A percentile compares a stretch with the other conserved stretches of the same genome.
Conservation (phyloP, 2,329 filamentous ascomycete genomes). For the Hypoxylon sp. region DNA sequence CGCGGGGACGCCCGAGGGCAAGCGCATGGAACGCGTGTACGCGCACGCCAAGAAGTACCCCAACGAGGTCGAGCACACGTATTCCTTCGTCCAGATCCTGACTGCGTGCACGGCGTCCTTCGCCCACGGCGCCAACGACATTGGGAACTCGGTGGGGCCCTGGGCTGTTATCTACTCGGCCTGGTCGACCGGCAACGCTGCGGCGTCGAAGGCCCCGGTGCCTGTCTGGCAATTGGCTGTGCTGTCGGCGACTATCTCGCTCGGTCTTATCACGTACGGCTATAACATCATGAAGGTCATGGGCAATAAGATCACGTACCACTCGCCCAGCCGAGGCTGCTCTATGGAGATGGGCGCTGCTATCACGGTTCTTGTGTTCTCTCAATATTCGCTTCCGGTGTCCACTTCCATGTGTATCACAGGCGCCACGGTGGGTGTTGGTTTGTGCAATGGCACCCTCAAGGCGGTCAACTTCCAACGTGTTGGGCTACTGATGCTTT, state of each 20-base stretch:
- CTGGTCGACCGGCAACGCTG: constrained; percentile 74
- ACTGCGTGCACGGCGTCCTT: constrained; percentile 82
- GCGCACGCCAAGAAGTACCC: constrained; percentile 74
- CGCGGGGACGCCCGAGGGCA: constrained; percentile 78
- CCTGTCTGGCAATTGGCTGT: constrained; percentile 84
- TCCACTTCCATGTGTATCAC: constrained; percentile 87
- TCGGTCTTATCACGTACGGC: constrained; percentile 80
- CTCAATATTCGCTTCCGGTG: constrained; percentile 81
- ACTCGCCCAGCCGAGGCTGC: constrained; percentile 60
- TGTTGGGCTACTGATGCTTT: constrained; percentile 75
- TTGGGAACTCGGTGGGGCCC: constrained; percentile 78
- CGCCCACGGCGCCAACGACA: constrained; percentile 83
- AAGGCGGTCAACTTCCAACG: constrained; percentile 84
- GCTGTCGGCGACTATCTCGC: constrained; percentile 72
- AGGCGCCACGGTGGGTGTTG: constrained; percentile 82
- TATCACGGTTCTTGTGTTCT: constrained; percentile 82
- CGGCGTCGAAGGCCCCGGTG: constrained; percentile 74
- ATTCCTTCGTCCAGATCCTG: constrained; percentile 76
- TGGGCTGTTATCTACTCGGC: constrained; percentile 80
- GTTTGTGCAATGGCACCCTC: constrained; percentile 79
- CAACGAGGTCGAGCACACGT: constrained; percentile 79
- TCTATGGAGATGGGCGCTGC: constrained; percentile 87
- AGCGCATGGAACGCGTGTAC: constrained; percentile 79
- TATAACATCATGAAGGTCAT: constrained; percentile 90
- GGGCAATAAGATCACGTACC: constrained; percentile 71